These are phyloP conservation scores for Termitomyces sp. DNA, from an alignment of 768 basidiomycete genomes.

Conservation along the genomic window DNA sequence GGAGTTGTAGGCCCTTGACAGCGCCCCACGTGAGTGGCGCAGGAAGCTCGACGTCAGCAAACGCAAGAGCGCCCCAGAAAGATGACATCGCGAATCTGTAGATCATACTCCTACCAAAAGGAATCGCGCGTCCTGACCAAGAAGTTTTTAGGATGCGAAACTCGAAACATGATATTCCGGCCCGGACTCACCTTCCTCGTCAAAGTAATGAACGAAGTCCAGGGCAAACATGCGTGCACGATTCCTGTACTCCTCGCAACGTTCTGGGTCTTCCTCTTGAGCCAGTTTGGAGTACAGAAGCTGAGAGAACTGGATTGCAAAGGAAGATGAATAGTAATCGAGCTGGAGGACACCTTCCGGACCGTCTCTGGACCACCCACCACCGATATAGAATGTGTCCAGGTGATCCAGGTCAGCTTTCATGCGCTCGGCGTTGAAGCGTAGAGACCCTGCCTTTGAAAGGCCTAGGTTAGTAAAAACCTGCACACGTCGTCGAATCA, in stretches of 20 bases:
- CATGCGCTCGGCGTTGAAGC: slow-evolving; percentile 56
- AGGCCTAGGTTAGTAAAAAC: slow-evolving; percentile 74
- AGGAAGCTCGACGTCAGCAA: slow-evolving; percentile 63
- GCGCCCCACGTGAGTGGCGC: slow-evolving; percentile 71
- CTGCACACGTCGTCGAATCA: slow-evolving; percentile 22
- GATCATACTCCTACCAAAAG: slow-evolving; percentile 71
- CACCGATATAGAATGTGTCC: slow-evolving; percentile 73
- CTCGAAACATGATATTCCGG: background rate
- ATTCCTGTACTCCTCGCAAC: slow-evolving; percentile 60
- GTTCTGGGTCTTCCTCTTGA: slow-evolving; percentile 52
- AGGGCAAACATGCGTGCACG: slow-evolving; percentile 57
- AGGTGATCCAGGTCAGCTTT: slow-evolving; percentile 70
- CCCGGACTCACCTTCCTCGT: slow-evolving; percentile 48
- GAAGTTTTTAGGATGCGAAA: background rate
- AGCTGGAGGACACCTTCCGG: slow-evolving; percentile 74
- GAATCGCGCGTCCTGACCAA: slow-evolving; percentile 56
- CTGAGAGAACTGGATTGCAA: slow-evolving; percentile 75
- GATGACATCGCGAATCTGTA: slow-evolving; percentile 82
- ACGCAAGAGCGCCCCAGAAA: slow-evolving; percentile 71
- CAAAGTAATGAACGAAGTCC: slow-evolving; percentile 74
- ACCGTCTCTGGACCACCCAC: slow-evolving; percentile 75
- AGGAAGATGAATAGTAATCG: slow-evolving; percentile 76
- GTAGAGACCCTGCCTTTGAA: slow-evolving; percentile 51
- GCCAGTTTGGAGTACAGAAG: slow-evolving; percentile 65
- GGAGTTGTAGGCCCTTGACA: slow-evolving; percentile 66